A percentile compares a stretch with the other conserved stretches of the same genome.
Evolutionary conservation across 805 yeast species (phyloP).

Genomic region (Peterozyma toletana): DNA sequence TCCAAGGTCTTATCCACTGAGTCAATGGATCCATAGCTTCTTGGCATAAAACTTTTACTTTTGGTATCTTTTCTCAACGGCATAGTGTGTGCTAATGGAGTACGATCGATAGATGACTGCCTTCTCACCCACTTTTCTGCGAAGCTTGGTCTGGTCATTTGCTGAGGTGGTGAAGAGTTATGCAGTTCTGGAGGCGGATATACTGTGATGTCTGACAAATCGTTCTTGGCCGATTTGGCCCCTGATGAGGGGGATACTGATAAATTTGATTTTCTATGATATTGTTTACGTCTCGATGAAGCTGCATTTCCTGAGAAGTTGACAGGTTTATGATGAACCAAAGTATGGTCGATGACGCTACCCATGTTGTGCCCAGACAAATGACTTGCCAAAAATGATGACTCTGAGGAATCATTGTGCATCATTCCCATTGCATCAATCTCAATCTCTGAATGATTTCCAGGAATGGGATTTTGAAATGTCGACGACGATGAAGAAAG

Average conservation of each 20-base stretch:
- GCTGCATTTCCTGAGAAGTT: too few species aligned
- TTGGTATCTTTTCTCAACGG: background rate
- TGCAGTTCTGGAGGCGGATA: too few species aligned
- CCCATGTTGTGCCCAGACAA: conserved; percentile 9
- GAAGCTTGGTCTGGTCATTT: conserved; percentile 13
- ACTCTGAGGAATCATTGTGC: conserved; percentile 17
- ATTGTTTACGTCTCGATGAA: conserved; percentile 1
- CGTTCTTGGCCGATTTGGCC: background rate
- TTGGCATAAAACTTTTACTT: background rate
- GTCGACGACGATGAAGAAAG: background rate
- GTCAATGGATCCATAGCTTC: conserved; percentile 1
- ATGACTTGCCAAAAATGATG: conserved; percentile 2
- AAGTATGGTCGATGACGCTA: conserved; percentile 18
- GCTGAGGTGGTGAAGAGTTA: conserved; percentile 1
- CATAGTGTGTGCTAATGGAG: background rate
- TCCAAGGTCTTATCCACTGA: background rate
- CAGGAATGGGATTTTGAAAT: background rate
- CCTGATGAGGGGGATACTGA: background rate
- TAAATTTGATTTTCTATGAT: background rate
- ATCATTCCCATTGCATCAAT: conserved; percentile 20
- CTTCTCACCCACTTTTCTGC: conserved; percentile 20
- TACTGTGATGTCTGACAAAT: too few species aligned
- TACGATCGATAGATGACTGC: conserved; percentile 8
- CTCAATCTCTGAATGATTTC: conserved; percentile 12
- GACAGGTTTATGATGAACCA: background rate